Percentiles rank a stretch among this genome's conserved stretches.
Evolutionary conservation across 2,329 filamentous ascomycete genomes (phyloP).

Genomic region (Calonectria pseudoreteaudii): DNA sequence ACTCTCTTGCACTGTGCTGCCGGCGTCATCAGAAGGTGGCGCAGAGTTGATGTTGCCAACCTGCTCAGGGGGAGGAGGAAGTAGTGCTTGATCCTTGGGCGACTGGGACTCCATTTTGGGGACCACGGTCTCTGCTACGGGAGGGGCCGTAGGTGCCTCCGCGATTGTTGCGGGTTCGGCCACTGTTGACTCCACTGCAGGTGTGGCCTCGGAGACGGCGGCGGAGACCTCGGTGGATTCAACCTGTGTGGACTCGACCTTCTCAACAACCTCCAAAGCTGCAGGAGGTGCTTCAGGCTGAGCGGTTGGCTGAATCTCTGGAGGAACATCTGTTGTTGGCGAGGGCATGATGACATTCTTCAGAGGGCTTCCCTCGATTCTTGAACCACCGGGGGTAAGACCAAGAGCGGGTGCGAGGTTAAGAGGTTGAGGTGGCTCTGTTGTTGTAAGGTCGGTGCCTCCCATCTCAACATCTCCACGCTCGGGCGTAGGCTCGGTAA

Average conservation of each 20-base stretch:
- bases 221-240: not conserved
- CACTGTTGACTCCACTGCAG: constrained; percentile 13
- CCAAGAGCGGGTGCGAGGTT: constrained; percentile 47
- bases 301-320: constrained; percentile 22
- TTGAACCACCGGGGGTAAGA: constrained; percentile 46
- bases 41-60: constrained; percentile 54
- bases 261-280: not conserved
- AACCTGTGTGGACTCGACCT: not conserved
- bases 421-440: constrained; percentile 42
- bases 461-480: constrained; percentile 42
- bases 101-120: constrained; percentile 33
- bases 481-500: constrained; percentile 36
- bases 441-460: constrained; percentile 36
- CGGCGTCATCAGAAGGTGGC: constrained; percentile 45
- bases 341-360: constrained; percentile 64
- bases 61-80: constrained; percentile 53
- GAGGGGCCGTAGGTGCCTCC: constrained; percentile 9
- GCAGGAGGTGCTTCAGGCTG: constrained; percentile 33
- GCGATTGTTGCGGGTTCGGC: not conserved
- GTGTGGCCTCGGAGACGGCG: constrained; percentile 44
- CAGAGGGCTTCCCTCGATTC: constrained; percentile 63
- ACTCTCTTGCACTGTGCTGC: constrained; percentile 38
- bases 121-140: constrained; percentile 42
- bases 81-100: constrained; percentile 37
- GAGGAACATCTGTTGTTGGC: constrained; percentile 51